A percentile compares a stretch with the other conserved stretches of the same genome.
Evolutionary conservation across 495 filamentous ascomycete species (phyloP).

Genomic region (Collariella sp.): DNA sequence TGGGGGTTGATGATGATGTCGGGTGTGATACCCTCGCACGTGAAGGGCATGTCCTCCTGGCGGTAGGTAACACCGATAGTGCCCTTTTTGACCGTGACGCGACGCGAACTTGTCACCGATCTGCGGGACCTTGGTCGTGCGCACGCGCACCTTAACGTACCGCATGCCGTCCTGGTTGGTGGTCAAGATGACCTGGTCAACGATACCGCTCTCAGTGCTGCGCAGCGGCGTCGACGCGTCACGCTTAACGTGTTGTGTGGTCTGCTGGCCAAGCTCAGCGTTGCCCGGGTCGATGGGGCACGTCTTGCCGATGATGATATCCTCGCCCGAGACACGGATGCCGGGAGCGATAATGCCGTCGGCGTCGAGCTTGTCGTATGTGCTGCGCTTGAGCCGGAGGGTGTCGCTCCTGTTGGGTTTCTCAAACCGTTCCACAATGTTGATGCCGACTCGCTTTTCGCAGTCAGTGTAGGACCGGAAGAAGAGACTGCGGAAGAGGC

Average conservation of each 20-base stretch:
- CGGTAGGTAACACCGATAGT: conserved; percentile 97
- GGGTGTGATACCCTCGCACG: conserved; percentile 78
- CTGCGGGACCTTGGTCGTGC: conserved; percentile 95
- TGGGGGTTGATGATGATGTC: conserved; percentile 99
- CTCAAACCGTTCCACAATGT: conserved; percentile 84
- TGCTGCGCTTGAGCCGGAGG: conserved; percentile 82
- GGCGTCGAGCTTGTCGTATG: conserved; percentile 95
- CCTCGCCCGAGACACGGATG: conserved; percentile 88
- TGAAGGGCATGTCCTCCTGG: conserved; percentile 98
- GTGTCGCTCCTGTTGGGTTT: conserved; percentile 86
- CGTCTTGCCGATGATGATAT: conserved; percentile 99
- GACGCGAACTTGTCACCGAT: conserved; percentile 99
- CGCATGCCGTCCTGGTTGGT: conserved; percentile 84
- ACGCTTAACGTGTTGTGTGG: conserved; percentile 80
- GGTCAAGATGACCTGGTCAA: conserved; percentile 86
- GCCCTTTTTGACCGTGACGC: conserved; percentile 97
- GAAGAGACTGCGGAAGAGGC: conserved; percentile 94
- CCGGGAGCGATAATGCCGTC: conserved; percentile 91
- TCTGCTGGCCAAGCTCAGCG: conserved; percentile 87
- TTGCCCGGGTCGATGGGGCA: conserved; percentile 86
- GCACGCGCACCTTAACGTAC: conserved; percentile 93
- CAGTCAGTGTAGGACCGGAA: conserved; percentile 94
- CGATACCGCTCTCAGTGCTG: conserved; percentile 91
- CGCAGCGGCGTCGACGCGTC: conserved; percentile 91
- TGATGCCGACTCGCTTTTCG: conserved; percentile 88